These are phyloP conservation scores for Quercus suber DNA, from an alignment of 306 rosid genomes.

Conservation along the genomic window DNA sequence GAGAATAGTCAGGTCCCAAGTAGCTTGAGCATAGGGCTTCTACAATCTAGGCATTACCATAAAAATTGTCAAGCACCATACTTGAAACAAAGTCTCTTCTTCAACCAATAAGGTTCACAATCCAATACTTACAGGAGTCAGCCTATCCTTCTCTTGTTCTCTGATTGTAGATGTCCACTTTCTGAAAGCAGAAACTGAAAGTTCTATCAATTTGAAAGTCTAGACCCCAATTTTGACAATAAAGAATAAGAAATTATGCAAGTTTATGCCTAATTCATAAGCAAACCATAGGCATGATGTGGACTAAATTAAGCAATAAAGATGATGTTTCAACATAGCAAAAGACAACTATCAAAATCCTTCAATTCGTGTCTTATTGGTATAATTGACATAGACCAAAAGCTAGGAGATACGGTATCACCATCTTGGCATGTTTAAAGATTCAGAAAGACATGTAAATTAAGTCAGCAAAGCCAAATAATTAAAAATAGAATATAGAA, in stretches of 20 bases:
- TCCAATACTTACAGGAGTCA: slow-evolving; percentile 74
- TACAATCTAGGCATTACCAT: slow-evolving; percentile 60
- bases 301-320: neutral
- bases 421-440: neutral
- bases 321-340: neutral
- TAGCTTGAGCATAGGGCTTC: slow-evolving; percentile 83
- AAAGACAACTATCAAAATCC: neutral
- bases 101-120: slow-evolving; percentile 2
- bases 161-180: slow-evolving; percentile 82
- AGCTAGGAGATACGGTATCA: neutral
- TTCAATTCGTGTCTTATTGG: neutral
- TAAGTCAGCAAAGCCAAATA: no score
- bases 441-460: neutral
- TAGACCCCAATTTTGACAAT: neutral
- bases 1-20: slow-evolving; percentile 86
- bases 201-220: slow-evolving; percentile 16
- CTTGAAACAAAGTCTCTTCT: neutral
- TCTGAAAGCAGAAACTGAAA: slow-evolving; percentile 53
- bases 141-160: slow-evolving; percentile 77
- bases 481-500: no score
- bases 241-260: neutral
- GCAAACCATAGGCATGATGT: neutral
- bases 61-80: slow-evolving; percentile 31
- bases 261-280: neutral
- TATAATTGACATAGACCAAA: neutral